phyloP scores from a whole-genome alignment of 352 stramenopile species.

The Plasmopara halstedii region DNA sequence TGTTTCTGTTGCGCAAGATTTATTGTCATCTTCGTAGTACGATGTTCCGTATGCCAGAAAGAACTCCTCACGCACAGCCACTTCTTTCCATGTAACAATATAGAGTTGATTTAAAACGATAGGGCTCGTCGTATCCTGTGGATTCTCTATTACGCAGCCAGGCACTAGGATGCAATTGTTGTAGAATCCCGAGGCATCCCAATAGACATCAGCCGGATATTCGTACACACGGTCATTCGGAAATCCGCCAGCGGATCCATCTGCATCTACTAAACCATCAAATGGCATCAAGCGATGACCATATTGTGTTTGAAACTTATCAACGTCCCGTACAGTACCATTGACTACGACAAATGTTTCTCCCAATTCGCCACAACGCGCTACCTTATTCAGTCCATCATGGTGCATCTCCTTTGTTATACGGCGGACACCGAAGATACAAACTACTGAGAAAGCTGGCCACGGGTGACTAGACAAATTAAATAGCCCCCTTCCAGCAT shows the following conservation, averaged over 20 bases:
- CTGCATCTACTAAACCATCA: slow-evolving; percentile 76
- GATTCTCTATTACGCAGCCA: slow-evolving; percentile 74
- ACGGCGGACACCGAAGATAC: slow-evolving; percentile 79
- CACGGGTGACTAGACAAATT: slow-evolving; percentile 73
- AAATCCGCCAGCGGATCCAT: slow-evolving; percentile 76
- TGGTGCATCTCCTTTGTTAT: slow-evolving; percentile 85
- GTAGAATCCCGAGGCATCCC: slow-evolving; percentile 82
- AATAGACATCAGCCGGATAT: slow-evolving; percentile 79
- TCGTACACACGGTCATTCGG: slow-evolving; percentile 86
- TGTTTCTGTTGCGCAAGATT: slow-evolving; percentile 34
- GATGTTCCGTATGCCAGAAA: slow-evolving; percentile 85
- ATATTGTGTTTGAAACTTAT: slow-evolving; percentile 86
- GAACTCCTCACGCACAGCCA: slow-evolving; percentile 77
- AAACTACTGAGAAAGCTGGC: slow-evolving; percentile 84
- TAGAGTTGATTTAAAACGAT: slow-evolving; percentile 84
- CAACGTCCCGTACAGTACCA: slow-evolving; percentile 73
- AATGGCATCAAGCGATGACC: slow-evolving; percentile 74
- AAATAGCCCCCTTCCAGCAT: slow-evolving; percentile 74
- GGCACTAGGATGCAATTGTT: slow-evolving; percentile 88
- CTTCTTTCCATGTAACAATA: slow-evolving; percentile 86
- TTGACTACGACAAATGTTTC: slow-evolving; percentile 87
- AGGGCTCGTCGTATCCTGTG: slow-evolving; percentile 62
- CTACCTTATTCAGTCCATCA: slow-evolving; percentile 83
- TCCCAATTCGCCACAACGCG: slow-evolving; percentile 70
- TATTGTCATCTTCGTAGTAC: slow-evolving; percentile 84